Conservation (phyloP, 2,329 filamentous ascomycete species). For the Trichoderma pleuroti region DNA sequence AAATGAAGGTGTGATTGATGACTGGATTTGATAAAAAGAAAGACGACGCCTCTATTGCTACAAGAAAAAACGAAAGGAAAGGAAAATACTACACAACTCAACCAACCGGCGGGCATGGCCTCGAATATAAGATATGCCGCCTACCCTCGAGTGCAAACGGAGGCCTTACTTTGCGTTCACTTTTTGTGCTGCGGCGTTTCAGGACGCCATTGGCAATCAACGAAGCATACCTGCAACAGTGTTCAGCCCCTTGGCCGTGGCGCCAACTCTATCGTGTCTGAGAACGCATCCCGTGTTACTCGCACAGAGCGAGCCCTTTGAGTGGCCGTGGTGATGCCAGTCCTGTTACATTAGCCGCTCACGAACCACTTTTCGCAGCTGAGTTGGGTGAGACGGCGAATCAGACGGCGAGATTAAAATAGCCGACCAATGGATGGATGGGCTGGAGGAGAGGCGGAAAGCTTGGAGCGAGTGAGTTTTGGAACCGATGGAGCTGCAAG, state of each 20-base stretch:
- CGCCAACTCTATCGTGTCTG: not conserved
- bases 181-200: not conserved
- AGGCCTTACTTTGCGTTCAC: not conserved
- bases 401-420: not conserved
- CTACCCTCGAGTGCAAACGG: not conserved
- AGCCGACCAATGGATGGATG: not conserved
- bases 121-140: not conserved
- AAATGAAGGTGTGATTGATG: not conserved
- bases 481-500: not conserved
- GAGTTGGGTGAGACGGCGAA: not conserved
- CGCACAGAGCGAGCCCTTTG: not conserved
- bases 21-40: not conserved
- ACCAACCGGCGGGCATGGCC: not conserved
- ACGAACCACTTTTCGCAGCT: not conserved
- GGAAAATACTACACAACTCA: too few species aligned
- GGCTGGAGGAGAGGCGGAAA: too few species aligned
- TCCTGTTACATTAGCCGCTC: conserved; percentile 18
- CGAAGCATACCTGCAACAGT: not conserved
- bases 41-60: not conserved
- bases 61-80: not conserved
- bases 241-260: not conserved
- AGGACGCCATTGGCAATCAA: not conserved
- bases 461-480: not conserved
- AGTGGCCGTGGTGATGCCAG: not conserved
- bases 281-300: not conserved